Percentiles rank a stretch among this genome's conserved stretches.
phyloP scores from a whole-genome alignment of 805 yeast species.

The Nakazawaea wickerhamii region DNA sequence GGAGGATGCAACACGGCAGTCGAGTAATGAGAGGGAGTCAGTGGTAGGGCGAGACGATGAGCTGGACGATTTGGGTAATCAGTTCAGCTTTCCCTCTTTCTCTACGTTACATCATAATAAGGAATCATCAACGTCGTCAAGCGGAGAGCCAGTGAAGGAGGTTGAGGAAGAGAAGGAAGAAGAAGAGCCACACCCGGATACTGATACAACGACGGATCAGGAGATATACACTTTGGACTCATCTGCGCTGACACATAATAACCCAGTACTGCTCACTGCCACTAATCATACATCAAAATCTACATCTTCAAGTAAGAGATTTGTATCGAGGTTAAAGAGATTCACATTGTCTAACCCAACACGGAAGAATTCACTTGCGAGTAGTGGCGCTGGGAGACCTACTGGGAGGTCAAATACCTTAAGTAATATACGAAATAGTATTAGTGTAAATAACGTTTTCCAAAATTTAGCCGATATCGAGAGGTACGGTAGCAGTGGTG shows the following conservation, averaged over 20 bases:
- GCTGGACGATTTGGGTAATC: not conserved
- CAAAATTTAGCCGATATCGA: not conserved
- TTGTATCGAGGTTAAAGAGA: not conserved
- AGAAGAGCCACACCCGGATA: not conserved
- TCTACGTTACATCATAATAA: not conserved
- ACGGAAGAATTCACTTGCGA: not conserved
- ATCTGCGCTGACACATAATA: not conserved
- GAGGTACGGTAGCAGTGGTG: not conserved
- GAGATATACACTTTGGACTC: slow-evolving; percentile 5
- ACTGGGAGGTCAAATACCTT: not conserved
- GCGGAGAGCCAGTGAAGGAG: not conserved
- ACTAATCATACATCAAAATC: not conserved
- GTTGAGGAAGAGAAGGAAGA: not conserved
- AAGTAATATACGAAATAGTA: not conserved
- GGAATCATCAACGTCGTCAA: not conserved
- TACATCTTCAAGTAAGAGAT: not conserved
- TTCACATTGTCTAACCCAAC: slow-evolving; percentile 3
- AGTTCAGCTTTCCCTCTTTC: not conserved
- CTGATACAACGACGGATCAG: not conserved
- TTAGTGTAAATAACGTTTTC: not conserved
- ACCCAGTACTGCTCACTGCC: not conserved
- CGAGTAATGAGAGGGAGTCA: too few relatives aligned
- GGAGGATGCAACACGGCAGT: too few relatives aligned
- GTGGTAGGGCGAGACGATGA: too few relatives aligned
- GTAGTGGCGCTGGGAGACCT: not conserved